Conservation (phyloP, 768 basidiomycete species). For the Psilocybe subaeruginosa region DNA sequence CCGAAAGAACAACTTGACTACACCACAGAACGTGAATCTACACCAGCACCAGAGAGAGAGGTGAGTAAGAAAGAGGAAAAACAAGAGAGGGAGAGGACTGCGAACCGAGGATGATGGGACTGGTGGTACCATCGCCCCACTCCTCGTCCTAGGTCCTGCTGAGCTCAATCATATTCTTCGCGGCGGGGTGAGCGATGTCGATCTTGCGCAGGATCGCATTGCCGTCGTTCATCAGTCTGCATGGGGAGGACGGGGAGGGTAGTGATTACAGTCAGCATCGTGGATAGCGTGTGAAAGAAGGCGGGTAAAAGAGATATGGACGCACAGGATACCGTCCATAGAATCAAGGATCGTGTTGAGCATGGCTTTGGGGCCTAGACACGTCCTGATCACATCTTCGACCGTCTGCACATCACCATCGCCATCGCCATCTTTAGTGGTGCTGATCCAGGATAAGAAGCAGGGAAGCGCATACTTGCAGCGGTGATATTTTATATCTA, state of each 20-base stretch:
- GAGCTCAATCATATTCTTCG: slow-evolving; percentile 99
- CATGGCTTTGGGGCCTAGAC: slow-evolving; percentile 97
- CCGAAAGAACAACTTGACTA: too few relatives aligned
- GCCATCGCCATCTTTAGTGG: not conserved
- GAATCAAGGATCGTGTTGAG: slow-evolving; percentile 98
- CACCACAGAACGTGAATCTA: too few relatives aligned
- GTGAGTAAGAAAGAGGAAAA: not conserved
- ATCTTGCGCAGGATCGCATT: slow-evolving; percentile 98
- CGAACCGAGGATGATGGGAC: slow-evolving; percentile 95
- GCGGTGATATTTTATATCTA: slow-evolving; percentile 97
- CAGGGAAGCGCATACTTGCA: slow-evolving; percentile 69
- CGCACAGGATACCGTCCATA: slow-evolving; percentile 97
- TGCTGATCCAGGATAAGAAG: not conserved
- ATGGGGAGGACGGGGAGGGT: not conserved
- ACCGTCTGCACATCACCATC: slow-evolving; percentile 67
- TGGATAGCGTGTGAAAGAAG: not conserved
- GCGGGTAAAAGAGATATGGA: slow-evolving; percentile 14
- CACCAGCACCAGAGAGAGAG: too few relatives aligned
- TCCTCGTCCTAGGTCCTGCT: slow-evolving; percentile 98
- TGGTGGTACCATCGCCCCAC: slow-evolving; percentile 98
- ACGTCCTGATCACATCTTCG: slow-evolving; percentile 97
- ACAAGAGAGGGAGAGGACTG: not conserved
- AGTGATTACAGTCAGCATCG: not conserved
- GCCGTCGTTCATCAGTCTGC: slow-evolving; percentile 94
- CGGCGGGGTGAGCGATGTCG: slow-evolving; percentile 97